Percentiles rank a stretch among this genome's conserved stretches.
These are phyloP conservation scores for Trichomonascus vanleenenianus DNA, from an alignment of 805 yeast species.

Conservation along the genomic window DNA sequence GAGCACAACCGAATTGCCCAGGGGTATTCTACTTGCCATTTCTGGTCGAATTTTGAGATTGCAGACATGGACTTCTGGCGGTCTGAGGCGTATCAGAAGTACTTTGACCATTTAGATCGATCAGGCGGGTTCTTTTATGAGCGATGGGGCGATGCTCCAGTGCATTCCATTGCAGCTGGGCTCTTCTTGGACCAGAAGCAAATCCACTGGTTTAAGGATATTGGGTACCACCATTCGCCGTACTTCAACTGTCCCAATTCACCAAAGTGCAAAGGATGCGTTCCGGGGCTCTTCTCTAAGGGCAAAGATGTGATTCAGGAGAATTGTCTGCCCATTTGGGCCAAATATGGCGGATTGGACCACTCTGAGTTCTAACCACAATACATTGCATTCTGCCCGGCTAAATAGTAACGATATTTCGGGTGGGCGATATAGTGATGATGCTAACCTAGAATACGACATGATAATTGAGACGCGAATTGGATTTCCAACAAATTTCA, in stretches of 20 bases:
- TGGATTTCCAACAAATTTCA: too few species aligned
- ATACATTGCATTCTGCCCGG: too few species aligned
- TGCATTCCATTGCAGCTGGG: slow-evolving; percentile 68
- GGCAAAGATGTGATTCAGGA: slow-evolving; percentile 51
- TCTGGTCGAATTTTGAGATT: slow-evolving; percentile 87
- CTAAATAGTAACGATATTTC: too few species aligned
- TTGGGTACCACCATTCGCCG: slow-evolving; percentile 74
- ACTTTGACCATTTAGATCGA: slow-evolving; percentile 56
- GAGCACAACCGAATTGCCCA: slow-evolving; percentile 36
- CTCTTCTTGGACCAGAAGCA: slow-evolving; percentile 60
- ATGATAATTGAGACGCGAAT: too few species aligned
- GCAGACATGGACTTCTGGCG: slow-evolving; percentile 78
- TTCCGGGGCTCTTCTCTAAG: slow-evolving; percentile 46
- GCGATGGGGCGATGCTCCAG: slow-evolving; percentile 94
- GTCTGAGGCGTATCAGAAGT: slow-evolving; percentile 53
- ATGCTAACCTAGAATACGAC: too few species aligned
- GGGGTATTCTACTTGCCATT: slow-evolving; percentile 66
- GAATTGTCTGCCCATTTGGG: slow-evolving; percentile 70
- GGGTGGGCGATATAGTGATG: too few species aligned
- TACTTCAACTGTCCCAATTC: slow-evolving; percentile 78
- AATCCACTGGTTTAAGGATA: slow-evolving; percentile 83
- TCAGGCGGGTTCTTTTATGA: slow-evolving; percentile 83
- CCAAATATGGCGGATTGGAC: slow-evolving; percentile 34
- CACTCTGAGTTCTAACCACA: slow-evolving; percentile 30
- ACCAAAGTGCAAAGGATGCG: slow-evolving; percentile 45